Conservation (phyloP, 345 rosid species). For the Mercurialis annua region DNA sequence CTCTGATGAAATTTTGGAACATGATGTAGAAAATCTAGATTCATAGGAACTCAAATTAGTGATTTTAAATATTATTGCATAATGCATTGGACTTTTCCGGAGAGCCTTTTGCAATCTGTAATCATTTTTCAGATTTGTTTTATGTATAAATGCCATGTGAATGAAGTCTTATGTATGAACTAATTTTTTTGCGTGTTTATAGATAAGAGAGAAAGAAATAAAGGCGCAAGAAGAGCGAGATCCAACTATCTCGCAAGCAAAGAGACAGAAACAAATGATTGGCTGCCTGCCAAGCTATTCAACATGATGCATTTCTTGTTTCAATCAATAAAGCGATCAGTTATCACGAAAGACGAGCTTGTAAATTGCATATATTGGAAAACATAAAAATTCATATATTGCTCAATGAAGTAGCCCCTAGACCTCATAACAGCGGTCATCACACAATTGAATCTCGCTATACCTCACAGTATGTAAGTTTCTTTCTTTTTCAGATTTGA, state of each 20-base stretch:
- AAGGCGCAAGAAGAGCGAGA: constrained; percentile 57
- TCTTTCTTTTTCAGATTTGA: too few species aligned
- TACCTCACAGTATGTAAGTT: too few species aligned
- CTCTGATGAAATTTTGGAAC: not conserved
- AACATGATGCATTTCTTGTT: constrained; percentile 60
- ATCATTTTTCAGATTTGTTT: constrained; percentile 16
- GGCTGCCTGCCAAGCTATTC: constrained; percentile 67
- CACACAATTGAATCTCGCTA: too few species aligned
- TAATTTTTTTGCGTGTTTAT: constrained; percentile 26
- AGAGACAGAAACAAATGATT: constrained; percentile 61
- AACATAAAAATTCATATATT: too few species aligned
- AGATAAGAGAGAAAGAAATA: constrained; percentile 77
- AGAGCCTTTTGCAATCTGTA: constrained; percentile 57
- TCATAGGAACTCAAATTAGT: too few species aligned
- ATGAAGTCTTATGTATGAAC: not conserved
- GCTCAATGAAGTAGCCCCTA: too few species aligned
- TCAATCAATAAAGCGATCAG: constrained; percentile 60
- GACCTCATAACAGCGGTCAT: too few species aligned
- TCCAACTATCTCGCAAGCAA: constrained; percentile 82
- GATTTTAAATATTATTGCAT: too few species aligned
- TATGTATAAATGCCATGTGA: not conserved
- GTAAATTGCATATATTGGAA: too few species aligned
- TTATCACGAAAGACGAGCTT: constrained; percentile 79
- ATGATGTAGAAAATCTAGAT: not conserved
- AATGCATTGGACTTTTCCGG: constrained; percentile 20